These are phyloP conservation scores for Talaromyces sp. DNA, from an alignment of 2,329 filamentous ascomycete species.

Conservation along the genomic window DNA sequence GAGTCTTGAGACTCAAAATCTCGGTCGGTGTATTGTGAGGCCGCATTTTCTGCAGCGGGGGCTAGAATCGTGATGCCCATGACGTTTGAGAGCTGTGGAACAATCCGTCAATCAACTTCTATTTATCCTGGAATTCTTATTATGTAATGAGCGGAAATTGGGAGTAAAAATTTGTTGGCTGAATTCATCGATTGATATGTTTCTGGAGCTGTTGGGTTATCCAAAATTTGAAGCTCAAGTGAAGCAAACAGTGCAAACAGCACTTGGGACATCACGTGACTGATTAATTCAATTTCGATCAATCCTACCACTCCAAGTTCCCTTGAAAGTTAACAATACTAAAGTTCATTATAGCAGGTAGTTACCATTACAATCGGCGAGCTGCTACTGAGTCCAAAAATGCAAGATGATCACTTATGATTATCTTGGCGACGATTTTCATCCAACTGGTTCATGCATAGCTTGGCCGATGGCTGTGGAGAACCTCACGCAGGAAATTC, in stretches of 20 bases:
- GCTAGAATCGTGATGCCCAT: conserved; percentile 62
- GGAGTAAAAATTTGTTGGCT: too few species aligned
- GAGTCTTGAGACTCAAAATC: conserved; percentile 51
- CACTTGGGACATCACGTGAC: neutral
- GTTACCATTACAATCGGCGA: neutral
- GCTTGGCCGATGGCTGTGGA: conserved; percentile 71
- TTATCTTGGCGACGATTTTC: neutral
- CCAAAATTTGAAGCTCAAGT: conserved; percentile 4
- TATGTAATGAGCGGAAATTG: too few species aligned
- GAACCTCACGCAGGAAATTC: conserved; percentile 72
- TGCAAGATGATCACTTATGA: neutral
- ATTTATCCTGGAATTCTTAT: too few species aligned
- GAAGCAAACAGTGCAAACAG: neutral
- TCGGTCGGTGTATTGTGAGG: conserved; percentile 33
- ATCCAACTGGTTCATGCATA: conserved; percentile 23
- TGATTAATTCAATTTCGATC: too few species aligned
- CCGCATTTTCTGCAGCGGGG: conserved; percentile 41
- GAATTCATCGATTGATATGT: neutral
- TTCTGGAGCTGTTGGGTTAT: neutral
- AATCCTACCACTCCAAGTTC: too few species aligned
- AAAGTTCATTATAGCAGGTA: too few species aligned
- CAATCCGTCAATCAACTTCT: too few species aligned
- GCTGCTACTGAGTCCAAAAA: neutral
- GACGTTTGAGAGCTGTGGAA: neutral
- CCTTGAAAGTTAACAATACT: too few species aligned